Evolutionary conservation across 73 alveolate genomes (phyloP), one percentile per base, ranked within the genome.

Genomic region (Urostyla sp.): DNA sequence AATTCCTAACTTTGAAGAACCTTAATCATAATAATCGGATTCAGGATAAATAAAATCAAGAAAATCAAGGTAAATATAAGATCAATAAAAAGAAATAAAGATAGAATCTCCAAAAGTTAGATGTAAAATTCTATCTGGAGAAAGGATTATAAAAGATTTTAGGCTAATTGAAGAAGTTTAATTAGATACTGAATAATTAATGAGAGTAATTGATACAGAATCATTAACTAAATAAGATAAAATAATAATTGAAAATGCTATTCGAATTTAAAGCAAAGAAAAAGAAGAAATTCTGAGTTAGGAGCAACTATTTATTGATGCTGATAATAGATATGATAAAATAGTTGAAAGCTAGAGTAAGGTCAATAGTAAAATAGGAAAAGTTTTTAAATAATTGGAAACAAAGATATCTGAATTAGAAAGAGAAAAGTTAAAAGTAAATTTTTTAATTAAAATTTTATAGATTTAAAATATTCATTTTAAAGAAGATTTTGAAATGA

Each of bases 221-320:
- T n/a, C n/a, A n/a, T n/a, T 63, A 21, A 63, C 44, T 13, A 60
- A 63, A 40, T 63, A 63, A 24, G 16, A 8, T 10, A 49, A 36
- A 20, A 43, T 21, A 43, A 60, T 43, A 1, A 1, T 2, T 6
- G 13, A 36, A 43, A 38, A 63, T 5, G 61, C 60, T 6, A 10
- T 40, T 4, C 61, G 37, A 5, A 34, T 63, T 13, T 18, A 40
- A 27, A 63, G 61, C 10, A 16, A 43, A 6, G 79, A 63, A 38
- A 63, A 43, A 63, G 79, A 63, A 23, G 79, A 63, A 32, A 63
- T 63, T 18, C 8, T 63, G 3, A 63, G 79, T 40, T 63, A 63
- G 44, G 79, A 63, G 45, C 50, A 63, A 45, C 61, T 21, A 43
- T 6, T 63, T 6, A 60, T 43, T 16, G 6, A 38, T 15, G 79